A percentile compares a stretch with the other conserved stretches of the same genome.
Evolutionary conservation across 257 asterid genomes (phyloP).

Genomic region (Fraxinus anomala): DNA sequence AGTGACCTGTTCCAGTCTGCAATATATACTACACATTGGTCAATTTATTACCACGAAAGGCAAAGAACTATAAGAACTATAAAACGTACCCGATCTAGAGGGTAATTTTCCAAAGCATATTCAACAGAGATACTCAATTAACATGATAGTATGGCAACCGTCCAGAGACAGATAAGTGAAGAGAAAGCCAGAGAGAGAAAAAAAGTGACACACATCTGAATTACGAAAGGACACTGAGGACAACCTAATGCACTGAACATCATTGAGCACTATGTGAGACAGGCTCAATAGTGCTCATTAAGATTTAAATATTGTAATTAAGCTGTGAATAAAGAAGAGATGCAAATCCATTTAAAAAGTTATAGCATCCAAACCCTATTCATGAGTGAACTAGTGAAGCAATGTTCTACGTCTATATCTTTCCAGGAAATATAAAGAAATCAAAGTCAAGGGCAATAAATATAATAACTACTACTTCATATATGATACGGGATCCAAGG

Average conservation of each 20-base stretch:
- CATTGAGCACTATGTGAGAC: background rate
- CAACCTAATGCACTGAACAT: background rate
- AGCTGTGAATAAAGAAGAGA: background rate
- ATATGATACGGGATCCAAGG: background rate
- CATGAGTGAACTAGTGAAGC: background rate
- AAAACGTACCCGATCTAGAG: constrained; percentile 18
- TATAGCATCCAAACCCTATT: background rate
- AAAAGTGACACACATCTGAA: background rate
- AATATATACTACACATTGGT: constrained; percentile 32
- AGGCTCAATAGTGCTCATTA: background rate
- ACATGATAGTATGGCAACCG: background rate
- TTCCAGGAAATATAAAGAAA: background rate
- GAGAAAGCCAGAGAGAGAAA: background rate
- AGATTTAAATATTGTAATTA: background rate
- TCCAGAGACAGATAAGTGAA: background rate
- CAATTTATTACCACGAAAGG: constrained; percentile 11
- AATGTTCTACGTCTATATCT: background rate
- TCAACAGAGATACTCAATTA: background rate
- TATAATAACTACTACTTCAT: background rate
- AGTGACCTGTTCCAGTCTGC: constrained; percentile 98
- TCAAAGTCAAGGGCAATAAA: background rate
- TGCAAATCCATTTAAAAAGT: background rate
- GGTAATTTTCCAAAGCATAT: background rate
- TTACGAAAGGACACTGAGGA: background rate
- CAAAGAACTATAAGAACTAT: constrained; percentile 19